phyloP scores from a whole-genome alignment of 1,139 yeast species.

The Wickerhamomyces sp. region DNA sequence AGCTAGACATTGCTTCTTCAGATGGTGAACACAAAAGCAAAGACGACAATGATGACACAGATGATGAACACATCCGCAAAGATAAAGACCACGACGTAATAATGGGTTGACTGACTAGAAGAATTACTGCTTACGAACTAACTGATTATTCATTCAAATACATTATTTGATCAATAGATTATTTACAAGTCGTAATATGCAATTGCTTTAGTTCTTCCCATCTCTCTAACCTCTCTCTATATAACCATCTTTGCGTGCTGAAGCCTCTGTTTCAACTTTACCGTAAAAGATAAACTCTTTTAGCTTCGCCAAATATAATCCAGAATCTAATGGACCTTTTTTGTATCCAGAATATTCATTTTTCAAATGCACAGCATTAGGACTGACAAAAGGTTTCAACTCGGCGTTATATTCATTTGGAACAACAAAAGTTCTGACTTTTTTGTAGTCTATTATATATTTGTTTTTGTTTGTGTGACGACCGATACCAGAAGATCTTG shows the following conservation, averaged over 20 bases:
- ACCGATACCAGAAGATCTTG: slow-evolving; percentile 93
- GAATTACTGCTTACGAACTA: not conserved
- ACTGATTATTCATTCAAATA: slow-evolving; percentile 5
- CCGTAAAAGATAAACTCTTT: slow-evolving; percentile 77
- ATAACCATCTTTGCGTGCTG: slow-evolving; percentile 22
- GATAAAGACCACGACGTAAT: slow-evolving; percentile 21
- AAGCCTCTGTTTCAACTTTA: slow-evolving; percentile 29
- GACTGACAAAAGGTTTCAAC: slow-evolving; percentile 70
- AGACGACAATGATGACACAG: slow-evolving; percentile 18
- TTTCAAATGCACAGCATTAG: slow-evolving; percentile 63
- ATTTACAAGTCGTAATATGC: too few relatives aligned
- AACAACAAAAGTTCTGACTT: slow-evolving; percentile 86
- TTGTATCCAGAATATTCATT: slow-evolving; percentile 66
- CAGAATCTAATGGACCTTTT: slow-evolving; percentile 71
- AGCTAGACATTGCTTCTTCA: slow-evolving; percentile 7
- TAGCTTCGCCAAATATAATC: slow-evolving; percentile 65
- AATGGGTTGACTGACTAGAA: slow-evolving; percentile 9
- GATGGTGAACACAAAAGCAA: slow-evolving; percentile 10
- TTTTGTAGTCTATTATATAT: slow-evolving; percentile 74
- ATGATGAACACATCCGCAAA: slow-evolving; percentile 16
- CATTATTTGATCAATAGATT: not conserved
- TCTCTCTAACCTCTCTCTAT: slow-evolving; percentile 41
- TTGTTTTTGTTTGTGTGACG: slow-evolving; percentile 67
- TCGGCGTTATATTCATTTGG: slow-evolving; percentile 50
- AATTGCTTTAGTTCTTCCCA: too few relatives aligned